Percentiles rank a stretch among this genome's conserved stretches.
Evolutionary conservation across 2,329 filamentous ascomycete genomes (phyloP).

Genomic region (Xylaria sp.): DNA sequence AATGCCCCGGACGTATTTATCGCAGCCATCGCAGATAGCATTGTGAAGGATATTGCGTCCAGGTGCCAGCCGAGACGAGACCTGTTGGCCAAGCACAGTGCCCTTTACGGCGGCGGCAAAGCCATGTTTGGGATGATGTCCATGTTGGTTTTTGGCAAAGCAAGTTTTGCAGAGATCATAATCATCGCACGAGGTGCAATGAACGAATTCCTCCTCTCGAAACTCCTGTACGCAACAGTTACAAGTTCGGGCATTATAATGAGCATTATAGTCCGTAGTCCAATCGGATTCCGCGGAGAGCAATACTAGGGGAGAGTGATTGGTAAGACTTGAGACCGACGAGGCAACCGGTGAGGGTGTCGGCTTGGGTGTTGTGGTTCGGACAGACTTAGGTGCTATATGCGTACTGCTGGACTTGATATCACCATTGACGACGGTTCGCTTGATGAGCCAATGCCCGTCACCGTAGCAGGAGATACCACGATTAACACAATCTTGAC

Average conservation of each 20-base stretch:
- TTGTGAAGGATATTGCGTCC: conserved; percentile 84
- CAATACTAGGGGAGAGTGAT: conserved; percentile 4
- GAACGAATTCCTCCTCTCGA: conserved; percentile 79
- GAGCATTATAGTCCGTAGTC: conserved; percentile 40
- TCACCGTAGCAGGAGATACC: conserved; percentile 79
- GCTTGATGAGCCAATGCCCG: conserved; percentile 94
- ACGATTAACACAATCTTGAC: conserved; percentile 74
- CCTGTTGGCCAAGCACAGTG: conserved; percentile 63
- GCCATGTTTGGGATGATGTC: conserved; percentile 86
- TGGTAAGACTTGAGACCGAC: conserved; percentile 2
- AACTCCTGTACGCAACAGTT: conserved; percentile 71
- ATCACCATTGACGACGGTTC: conserved; percentile 76
- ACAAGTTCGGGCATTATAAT: conserved; percentile 63
- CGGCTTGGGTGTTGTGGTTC: conserved; percentile 31
- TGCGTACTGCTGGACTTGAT: conserved; percentile 88
- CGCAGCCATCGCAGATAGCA: conserved; percentile 93
- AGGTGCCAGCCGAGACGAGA: conserved; percentile 72
- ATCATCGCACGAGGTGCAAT: conserved; percentile 84
- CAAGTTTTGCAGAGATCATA: conserved; percentile 90
- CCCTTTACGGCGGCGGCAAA: conserved; percentile 74
- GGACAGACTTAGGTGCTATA: conserved; percentile 67
- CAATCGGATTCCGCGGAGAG: conserved; percentile 1
- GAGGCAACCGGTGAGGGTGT: neutral
- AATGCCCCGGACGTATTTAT: conserved; percentile 83
- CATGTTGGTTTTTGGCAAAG: conserved; percentile 77